Evolutionary conservation across 2,329 filamentous ascomycete genomes (phyloP).

Genomic region (Aspergillus hortae): DNA sequence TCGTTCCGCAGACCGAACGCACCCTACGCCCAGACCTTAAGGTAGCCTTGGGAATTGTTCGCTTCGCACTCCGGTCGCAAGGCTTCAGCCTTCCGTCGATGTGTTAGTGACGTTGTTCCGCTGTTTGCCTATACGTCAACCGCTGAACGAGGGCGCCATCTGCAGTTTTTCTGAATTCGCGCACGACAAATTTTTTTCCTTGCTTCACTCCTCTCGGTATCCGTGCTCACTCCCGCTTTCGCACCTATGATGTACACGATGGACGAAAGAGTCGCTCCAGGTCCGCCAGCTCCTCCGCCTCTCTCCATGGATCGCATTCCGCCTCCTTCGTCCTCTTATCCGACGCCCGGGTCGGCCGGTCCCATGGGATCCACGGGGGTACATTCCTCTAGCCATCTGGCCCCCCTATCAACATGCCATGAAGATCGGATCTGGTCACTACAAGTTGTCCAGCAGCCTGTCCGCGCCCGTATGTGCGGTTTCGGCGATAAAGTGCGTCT

Average conservation of each 20-base stretch:
- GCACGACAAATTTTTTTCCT: not conserved
- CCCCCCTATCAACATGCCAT: constrained; percentile 38
- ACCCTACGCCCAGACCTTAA: not conserved
- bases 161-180: too few relatives aligned
- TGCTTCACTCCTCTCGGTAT: not conserved
- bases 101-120: too few relatives aligned
- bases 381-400: constrained; percentile 32
- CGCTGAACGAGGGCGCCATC: too few relatives aligned
- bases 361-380: constrained; percentile 29
- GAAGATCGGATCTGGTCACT: constrained; percentile 56
- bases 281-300: constrained; percentile 33
- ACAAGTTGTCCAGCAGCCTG: constrained; percentile 82
- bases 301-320: constrained; percentile 41
- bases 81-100: too few relatives aligned
- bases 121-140: too few relatives aligned
- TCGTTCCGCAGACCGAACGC: not conserved
- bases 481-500: constrained; percentile 87
- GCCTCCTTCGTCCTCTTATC: constrained; percentile 32
- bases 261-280: constrained; percentile 35
- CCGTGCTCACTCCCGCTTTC: constrained; percentile 14
- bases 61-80: too few relatives aligned
- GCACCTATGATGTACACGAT: constrained; percentile 33
- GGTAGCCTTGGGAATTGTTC: too few relatives aligned
- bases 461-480: constrained; percentile 94
- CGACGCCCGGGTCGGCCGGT: constrained; percentile 30